Conservation (phyloP, 441 rosid species). For the Manihot esculenta region DNA sequence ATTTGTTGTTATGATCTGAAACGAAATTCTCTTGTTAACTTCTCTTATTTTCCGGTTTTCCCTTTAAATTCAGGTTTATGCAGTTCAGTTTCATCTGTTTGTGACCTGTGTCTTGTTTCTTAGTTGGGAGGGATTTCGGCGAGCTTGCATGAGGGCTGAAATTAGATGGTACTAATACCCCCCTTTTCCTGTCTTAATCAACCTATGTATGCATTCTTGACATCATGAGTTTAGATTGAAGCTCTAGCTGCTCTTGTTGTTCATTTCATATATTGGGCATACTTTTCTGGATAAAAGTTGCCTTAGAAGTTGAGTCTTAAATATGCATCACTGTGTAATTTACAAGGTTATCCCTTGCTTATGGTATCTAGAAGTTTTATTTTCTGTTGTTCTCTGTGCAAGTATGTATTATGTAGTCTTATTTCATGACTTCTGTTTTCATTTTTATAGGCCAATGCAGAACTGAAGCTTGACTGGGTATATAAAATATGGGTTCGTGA, state of each 20-base stretch:
- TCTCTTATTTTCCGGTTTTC: no score
- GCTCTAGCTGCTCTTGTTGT: not conserved
- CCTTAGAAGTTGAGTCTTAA: not conserved
- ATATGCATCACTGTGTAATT: not conserved
- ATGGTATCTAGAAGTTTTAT: not conserved
- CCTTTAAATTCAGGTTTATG: conserved; percentile 58
- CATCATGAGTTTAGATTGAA: not conserved
- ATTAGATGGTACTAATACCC: conserved; percentile 45
- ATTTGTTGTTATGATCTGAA: not conserved
- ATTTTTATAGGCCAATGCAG: not conserved
- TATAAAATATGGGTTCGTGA: not conserved
- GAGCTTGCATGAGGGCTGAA: conserved; percentile 88
- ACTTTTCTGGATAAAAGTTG: not conserved
- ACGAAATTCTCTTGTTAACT: conserved; percentile 3
- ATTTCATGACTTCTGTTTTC: not conserved
- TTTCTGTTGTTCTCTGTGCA: not conserved
- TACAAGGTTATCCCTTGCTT: not conserved
- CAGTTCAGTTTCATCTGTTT: conserved; percentile 90
- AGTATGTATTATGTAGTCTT: not conserved
- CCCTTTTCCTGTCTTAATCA: not conserved
- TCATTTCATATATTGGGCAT: not conserved
- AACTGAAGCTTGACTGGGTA: not conserved
- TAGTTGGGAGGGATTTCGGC: conserved; percentile 95
- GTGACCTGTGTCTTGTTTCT: conserved; percentile 86
- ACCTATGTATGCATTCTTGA: not conserved